Conservation (phyloP, 352 stramenopile species). For the Phytophthora sojae region DNA sequence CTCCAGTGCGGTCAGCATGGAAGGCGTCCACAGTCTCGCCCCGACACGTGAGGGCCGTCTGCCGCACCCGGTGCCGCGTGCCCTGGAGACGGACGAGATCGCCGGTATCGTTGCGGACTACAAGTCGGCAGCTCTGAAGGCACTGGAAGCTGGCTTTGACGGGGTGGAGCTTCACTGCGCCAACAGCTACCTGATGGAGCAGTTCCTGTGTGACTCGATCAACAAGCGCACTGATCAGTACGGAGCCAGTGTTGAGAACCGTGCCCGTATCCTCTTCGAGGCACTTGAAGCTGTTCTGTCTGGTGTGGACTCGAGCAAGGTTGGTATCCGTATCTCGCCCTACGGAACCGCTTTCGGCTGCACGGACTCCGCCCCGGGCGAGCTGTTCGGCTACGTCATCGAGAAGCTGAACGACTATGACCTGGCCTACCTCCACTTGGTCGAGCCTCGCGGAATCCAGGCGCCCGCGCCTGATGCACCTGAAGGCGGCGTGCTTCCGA, state of each 20-base stretch:
- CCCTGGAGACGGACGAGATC: conserved; percentile 80
- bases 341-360: conserved; percentile 38
- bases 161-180: conserved; percentile 88
- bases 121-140: conserved; percentile 49
- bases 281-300: conserved; percentile 47
- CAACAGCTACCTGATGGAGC: conserved; percentile 91
- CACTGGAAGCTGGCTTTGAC: conserved; percentile 88
- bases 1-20: conserved; percentile 9
- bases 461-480: conserved; percentile 18
- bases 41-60: conserved; percentile 23
- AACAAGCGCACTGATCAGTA: conserved; percentile 86
- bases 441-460: conserved; percentile 43
- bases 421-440: conserved; percentile 52
- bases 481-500: conserved; percentile 36
- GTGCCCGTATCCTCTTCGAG: conserved; percentile 67
- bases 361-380: conserved; percentile 28
- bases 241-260: conserved; percentile 78
- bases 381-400: conserved; percentile 35
- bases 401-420: conserved; percentile 35
- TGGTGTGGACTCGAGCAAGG: conserved; percentile 25
- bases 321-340: conserved; percentile 23
- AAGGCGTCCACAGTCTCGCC: conserved; percentile 2
- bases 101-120: conserved; percentile 66
- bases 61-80: conserved; percentile 46
- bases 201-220: conserved; percentile 73